Percentiles rank a stretch among this genome's conserved stretches.
Evolutionary conservation across 2,329 filamentous ascomycete species (phyloP).

Genomic region (Ascomycota sp.): DNA sequence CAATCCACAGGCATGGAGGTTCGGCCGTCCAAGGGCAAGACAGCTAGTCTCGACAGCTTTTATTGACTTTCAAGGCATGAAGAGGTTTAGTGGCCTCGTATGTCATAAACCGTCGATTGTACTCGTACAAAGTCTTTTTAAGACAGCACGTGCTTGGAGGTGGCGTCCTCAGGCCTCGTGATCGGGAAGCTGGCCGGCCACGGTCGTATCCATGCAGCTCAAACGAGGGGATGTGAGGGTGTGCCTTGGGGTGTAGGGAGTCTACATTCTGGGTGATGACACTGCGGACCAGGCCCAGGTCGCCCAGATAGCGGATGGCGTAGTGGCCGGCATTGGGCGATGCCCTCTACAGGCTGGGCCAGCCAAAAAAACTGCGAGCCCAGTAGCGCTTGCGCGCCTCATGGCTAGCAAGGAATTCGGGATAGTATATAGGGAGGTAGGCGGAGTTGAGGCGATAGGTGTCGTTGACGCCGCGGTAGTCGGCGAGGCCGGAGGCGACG

Average conservation of each 20-base stretch:
- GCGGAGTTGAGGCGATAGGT: conserved; percentile 84
- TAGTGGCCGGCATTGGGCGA: conserved; percentile 61
- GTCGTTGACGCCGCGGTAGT: conserved; percentile 76
- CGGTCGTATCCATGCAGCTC: conserved; percentile 87
- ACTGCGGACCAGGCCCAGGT: conserved; percentile 48
- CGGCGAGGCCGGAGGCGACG: conserved; percentile 77
- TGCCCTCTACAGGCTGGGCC: conserved; percentile 64
- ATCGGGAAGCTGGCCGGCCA: too few species aligned
- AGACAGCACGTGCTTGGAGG: conserved; percentile 42
- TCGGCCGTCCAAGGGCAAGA: conserved; percentile 8
- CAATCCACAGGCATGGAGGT: too few species aligned
- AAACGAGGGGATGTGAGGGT: conserved; percentile 53
- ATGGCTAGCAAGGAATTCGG: conserved; percentile 69
- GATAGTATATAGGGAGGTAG: conserved; percentile 81
- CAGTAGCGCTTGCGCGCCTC: conserved; percentile 84
- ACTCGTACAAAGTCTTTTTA: not conserved
- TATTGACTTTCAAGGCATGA: too few species aligned
- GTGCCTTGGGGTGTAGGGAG: conserved; percentile 67
- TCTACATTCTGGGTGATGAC: conserved; percentile 96
- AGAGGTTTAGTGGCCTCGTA: too few species aligned
- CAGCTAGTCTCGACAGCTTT: conserved; percentile 23
- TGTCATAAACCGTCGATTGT: too few species aligned
- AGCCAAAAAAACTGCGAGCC: conserved; percentile 86
- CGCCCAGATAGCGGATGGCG: conserved; percentile 52
- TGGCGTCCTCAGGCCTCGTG: too few species aligned